Base-by-base conservation (phyloP, 2,329 filamentous ascomycete species). In the Hymenoscyphus linearis region DNA sequence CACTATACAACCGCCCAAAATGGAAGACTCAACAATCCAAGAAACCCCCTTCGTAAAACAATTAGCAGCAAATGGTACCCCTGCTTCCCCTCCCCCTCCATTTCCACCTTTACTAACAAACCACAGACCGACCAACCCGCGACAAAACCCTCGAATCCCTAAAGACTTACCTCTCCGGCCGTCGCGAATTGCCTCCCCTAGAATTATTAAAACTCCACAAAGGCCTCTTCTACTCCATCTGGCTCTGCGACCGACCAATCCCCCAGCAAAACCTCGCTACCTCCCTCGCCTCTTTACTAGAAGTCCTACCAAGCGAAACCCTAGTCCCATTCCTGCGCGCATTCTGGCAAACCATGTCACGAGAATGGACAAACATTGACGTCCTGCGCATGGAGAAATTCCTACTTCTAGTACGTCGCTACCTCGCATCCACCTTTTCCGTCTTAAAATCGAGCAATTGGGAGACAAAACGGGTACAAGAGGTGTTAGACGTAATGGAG, bases 131-230 rank as follows among this genome's bases (percentile, higher is more conserved):
- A 72, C 87, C 86, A 76, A 85, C 85, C 61, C 89, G 91, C 72
- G 89, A 89, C 73, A 82, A 88, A 65, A 90, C 92, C 59, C 83
- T 97, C 74, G 78, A 83, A 58, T 90, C 89, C 55, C 86, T 98
- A 31, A 85, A 86, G 67, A 82, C 85, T 56, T 97, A 90, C 79
- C 87, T 98, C 73, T 82, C 84, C 4, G 66, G 63, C 82, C 60
- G 83, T 47, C 74, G 78, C 59, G 74, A 81, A 59, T 84, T 97
- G 64, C 78, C 84, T 18, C 78, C 84, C 47, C 75, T 89, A 67
- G 92, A 96, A 66, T 80, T 91, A 56, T 80, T 93, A 63, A 96
- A 96, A 78, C 83, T 98, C 66, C 96, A 92, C 91, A 96, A 96
- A 73, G 93, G 92, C 4, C 84, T 98, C 22, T 97, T 95, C 80